A percentile compares a stretch with the other conserved stretches of the same genome.
Conservation (phyloP, 2,329 filamentous ascomycete species). For the Fusarium stilboides region DNA sequence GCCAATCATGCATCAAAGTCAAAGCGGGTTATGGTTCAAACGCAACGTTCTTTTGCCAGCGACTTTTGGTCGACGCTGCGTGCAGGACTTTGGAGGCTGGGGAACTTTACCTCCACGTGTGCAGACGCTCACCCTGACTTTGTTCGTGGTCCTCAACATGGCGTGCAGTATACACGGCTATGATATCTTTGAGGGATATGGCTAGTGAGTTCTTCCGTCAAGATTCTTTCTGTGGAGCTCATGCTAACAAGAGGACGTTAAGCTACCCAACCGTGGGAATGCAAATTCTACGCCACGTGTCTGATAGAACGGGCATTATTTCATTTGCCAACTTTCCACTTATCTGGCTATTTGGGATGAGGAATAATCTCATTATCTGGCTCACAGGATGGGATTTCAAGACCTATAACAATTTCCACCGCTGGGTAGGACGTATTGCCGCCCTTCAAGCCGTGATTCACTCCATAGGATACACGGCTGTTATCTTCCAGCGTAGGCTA, state of each 20-base stretch:
- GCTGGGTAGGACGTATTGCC: constrained; percentile 74
- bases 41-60: constrained; percentile 9
- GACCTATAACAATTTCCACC: constrained; percentile 77
- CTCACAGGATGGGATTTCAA: constrained; percentile 79
- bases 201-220: constrained; percentile 12
- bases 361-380: constrained; percentile 78
- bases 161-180: constrained; percentile 19
- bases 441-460: constrained; percentile 75
- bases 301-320: constrained; percentile 75
- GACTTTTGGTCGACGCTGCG: constrained; percentile 6
- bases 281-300: constrained; percentile 68
- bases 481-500: constrained; percentile 41
- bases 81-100: constrained; percentile 15
- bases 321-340: constrained; percentile 75
- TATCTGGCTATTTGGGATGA: constrained; percentile 76
- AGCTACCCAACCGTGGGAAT: constrained; percentile 56
- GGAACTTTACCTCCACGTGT: constrained; percentile 14
- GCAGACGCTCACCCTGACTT: constrained; percentile 2
- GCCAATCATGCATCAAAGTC: accelerated
- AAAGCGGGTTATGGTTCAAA: background rate
- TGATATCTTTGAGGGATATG: constrained; percentile 22
- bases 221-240: accelerated
- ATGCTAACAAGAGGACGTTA: background rate
- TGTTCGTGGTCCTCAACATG: constrained; percentile 1
- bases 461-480: constrained; percentile 70